Conservation (phyloP, 192 early-diverging fungal species). For the Fimicolochytrium jonesii region DNA sequence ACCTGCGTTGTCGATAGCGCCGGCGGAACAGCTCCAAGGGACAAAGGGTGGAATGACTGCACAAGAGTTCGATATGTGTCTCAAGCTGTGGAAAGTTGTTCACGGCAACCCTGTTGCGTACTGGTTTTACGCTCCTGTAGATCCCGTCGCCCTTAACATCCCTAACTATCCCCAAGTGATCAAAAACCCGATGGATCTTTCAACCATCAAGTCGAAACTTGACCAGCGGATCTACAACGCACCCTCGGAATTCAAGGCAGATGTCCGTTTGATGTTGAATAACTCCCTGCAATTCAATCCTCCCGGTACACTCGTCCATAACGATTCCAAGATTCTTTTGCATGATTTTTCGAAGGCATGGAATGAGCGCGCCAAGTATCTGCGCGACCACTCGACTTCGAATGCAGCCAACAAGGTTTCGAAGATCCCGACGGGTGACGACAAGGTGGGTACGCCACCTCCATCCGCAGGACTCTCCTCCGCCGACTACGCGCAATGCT, state of each 20-base stretch:
- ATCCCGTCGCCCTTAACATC: slow-evolving; percentile 74
- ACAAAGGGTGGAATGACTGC: background rate
- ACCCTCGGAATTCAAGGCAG: slow-evolving; percentile 62
- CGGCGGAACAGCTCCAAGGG: too few relatives aligned
- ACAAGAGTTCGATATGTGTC: slow-evolving; percentile 17
- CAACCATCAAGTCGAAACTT: slow-evolving; percentile 69
- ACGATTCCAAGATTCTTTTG: slow-evolving; percentile 55
- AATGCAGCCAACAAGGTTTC: background rate
- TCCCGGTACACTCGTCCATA: slow-evolving; percentile 58
- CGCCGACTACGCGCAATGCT: background rate
- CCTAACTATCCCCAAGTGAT: slow-evolving; percentile 83
- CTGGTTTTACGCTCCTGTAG: slow-evolving; percentile 58
- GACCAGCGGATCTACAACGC: slow-evolving; percentile 53
- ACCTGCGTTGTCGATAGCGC: too few relatives aligned
- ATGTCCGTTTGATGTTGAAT: slow-evolving; percentile 56
- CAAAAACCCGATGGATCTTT: slow-evolving; percentile 85
- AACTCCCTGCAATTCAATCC: slow-evolving; percentile 65
- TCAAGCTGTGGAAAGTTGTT: slow-evolving; percentile 28
- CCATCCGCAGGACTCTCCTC: too few relatives aligned
- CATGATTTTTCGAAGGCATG: slow-evolving; percentile 62
- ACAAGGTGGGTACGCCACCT: too few relatives aligned
- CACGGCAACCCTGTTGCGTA: slow-evolving; percentile 7
- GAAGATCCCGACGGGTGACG: background rate
- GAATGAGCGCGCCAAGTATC: slow-evolving; percentile 11
- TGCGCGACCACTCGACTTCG: background rate